Percentiles rank a stretch among this genome's conserved stretches.
phyloP scores from a whole-genome alignment of 2,329 filamentous ascomycete genomes.

The Ustilaginoidea virens region DNA sequence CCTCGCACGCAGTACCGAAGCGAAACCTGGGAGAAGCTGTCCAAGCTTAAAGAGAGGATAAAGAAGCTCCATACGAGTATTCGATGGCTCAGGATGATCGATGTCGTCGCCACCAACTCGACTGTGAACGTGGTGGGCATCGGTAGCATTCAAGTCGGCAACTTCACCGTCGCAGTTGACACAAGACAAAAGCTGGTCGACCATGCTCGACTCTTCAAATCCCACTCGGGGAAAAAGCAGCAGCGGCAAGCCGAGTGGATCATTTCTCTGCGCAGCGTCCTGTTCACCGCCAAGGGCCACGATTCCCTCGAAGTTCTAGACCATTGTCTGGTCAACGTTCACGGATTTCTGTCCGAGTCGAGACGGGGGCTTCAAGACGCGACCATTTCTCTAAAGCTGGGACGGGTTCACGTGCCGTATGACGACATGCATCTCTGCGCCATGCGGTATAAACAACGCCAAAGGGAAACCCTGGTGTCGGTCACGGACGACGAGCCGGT shows the following conservation, averaged over 20 bases:
- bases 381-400: conserved; percentile 78
- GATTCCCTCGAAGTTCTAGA: conserved; percentile 84
- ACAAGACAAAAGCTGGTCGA: conserved; percentile 86
- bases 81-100: conserved; percentile 77
- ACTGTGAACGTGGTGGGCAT: conserved; percentile 64
- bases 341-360: conserved; percentile 76
- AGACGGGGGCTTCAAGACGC: conserved; percentile 80
- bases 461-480: conserved; percentile 19
- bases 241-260: conserved; percentile 80
- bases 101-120: conserved; percentile 72
- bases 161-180: conserved; percentile 74
- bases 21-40: conserved; percentile 70
- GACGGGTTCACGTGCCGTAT: conserved; percentile 76
- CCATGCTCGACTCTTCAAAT: conserved; percentile 71
- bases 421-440: conserved; percentile 63
- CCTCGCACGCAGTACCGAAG: conserved; percentile 30
- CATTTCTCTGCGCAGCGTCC: conserved; percentile 65
- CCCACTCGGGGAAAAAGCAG: conserved; percentile 37
- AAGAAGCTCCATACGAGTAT: conserved; percentile 79
- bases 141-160: conserved; percentile 72
- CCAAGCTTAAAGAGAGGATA: conserved; percentile 64
- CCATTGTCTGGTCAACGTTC: conserved; percentile 73
- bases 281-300: conserved; percentile 73
- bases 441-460: conserved; percentile 35
- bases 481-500: conserved; percentile 27